Evolutionary conservation across 257 asterid genomes (phyloP).

Genomic region (Scutellaria baicalensis): DNA sequence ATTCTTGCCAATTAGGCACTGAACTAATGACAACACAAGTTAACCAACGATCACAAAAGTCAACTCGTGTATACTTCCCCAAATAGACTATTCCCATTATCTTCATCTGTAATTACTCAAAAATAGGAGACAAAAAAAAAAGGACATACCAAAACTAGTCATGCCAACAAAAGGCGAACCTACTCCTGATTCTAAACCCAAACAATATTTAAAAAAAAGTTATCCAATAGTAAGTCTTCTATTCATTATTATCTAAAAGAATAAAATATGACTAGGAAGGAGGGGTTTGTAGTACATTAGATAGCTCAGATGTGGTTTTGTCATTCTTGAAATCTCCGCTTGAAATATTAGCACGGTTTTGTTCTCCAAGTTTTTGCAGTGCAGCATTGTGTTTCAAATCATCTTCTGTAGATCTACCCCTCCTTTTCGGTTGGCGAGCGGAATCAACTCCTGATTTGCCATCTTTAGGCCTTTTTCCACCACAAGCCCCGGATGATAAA

Average conservation of each 20-base stretch:
- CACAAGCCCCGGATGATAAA: slow-evolving; percentile 28
- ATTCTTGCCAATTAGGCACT: no score
- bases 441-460: slow-evolving; percentile 33
- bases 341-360: slow-evolving; percentile 57
- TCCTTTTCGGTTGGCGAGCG: slow-evolving; percentile 47
- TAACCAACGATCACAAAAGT: no score
- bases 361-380: slow-evolving; percentile 56
- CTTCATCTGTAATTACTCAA: background rate
- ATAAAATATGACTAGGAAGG: background rate
- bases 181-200: background rate
- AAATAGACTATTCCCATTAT: no score
- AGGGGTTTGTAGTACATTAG: slow-evolving; percentile 41
- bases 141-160: background rate
- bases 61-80: no score
- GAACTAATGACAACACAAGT: no score
- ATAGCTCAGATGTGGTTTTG: slow-evolving; percentile 60
- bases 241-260: background rate
- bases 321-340: slow-evolving; percentile 58
- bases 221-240: background rate
- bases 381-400: slow-evolving; percentile 69
- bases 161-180: background rate
- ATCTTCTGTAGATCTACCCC: slow-evolving; percentile 59
- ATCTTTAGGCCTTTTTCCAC: slow-evolving; percentile 47
- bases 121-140: background rate
- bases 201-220: background rate